Percentiles rank a stretch among this genome's conserved stretches.
Conservation (phyloP, 768 basidiomycete genomes). For the Calvatia gigantea region DNA sequence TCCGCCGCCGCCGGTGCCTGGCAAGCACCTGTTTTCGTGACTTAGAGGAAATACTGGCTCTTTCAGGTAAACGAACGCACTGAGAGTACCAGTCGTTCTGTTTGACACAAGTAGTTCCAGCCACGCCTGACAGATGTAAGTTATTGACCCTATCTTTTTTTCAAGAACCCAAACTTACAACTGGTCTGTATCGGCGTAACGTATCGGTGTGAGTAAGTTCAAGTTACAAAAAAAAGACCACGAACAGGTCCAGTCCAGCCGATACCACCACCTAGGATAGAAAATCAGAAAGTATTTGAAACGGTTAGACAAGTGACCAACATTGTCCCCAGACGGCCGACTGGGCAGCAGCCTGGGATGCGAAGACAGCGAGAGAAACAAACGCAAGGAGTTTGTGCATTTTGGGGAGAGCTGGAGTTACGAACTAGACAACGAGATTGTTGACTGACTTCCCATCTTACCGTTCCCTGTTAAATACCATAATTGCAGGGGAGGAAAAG, state of each 20-base stretch:
- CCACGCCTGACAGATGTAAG: slow-evolving; percentile 21
- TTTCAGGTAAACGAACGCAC: slow-evolving; percentile 10
- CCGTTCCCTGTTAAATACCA: neutral
- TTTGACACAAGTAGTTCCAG: slow-evolving; percentile 28
- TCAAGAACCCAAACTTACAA: slow-evolving; percentile 16
- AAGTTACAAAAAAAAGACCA: neutral
- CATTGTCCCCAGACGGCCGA: slow-evolving; percentile 36
- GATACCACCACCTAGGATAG: slow-evolving; percentile 25
- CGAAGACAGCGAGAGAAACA: slow-evolving; percentile 22
- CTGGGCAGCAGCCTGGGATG: slow-evolving; percentile 15
- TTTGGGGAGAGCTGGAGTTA: neutral
- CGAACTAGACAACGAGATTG: neutral
- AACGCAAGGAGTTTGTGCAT: slow-evolving; percentile 23
- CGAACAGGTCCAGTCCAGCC: slow-evolving; percentile 30
- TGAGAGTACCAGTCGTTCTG: slow-evolving; percentile 27
- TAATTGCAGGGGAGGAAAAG: neutral
- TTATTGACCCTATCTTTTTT: neutral
- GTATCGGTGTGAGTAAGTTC: neutral
- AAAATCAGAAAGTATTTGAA: neutral
- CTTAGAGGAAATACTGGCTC: neutral
- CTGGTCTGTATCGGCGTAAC: slow-evolving; percentile 15
- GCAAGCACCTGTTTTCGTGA: slow-evolving; percentile 15
- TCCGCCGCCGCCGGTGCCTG: slow-evolving; percentile 12
- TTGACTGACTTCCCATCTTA: neutral
- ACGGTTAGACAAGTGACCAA: slow-evolving; percentile 14